Conservation (phyloP, 192 early-diverging fungal species). For the Rhizophagus sp. region DNA sequence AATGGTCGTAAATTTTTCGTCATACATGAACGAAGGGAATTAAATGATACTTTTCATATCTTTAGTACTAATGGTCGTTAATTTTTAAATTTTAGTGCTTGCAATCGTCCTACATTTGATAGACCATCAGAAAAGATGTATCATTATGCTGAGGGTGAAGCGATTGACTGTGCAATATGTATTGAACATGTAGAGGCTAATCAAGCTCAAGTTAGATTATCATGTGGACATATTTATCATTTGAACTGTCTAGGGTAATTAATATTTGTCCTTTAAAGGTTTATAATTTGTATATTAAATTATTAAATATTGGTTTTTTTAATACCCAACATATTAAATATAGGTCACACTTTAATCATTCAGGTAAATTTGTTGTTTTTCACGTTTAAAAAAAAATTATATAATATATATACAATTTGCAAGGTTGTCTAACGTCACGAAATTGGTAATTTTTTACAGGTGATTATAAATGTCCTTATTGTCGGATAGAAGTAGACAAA, state of each 20-base stretch:
- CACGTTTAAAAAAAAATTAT: background rate
- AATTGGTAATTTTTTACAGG: slow-evolving; percentile 7
- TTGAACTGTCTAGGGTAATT: slow-evolving; percentile 16
- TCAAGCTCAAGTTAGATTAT: slow-evolving; percentile 18
- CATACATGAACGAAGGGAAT: too few species aligned
- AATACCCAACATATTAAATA: background rate
- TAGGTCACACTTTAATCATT: slow-evolving; percentile 16
- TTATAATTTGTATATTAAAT: background rate
- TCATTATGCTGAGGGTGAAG: slow-evolving; percentile 20
- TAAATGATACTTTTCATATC: too few species aligned
- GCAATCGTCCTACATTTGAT: background rate
- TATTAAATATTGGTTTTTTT: background rate
- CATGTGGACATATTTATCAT: slow-evolving; percentile 20
- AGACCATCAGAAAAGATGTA: slow-evolving; percentile 11
- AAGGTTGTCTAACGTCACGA: too few species aligned
- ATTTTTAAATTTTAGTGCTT: background rate
- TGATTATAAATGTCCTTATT: slow-evolving; percentile 23
- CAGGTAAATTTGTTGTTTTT: background rate
- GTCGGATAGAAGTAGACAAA: slow-evolving; percentile 12
- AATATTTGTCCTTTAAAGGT: background rate
- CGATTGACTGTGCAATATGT: slow-evolving; percentile 18
- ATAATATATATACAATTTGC: background rate
- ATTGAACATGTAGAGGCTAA: slow-evolving; percentile 14
- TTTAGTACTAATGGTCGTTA: too few species aligned
- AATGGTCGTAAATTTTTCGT: too few species aligned